Evolutionary conservation across 306 rosid species (phyloP), one percentile per base, ranked within the genome.

Genomic region (Herpetospermum pedunculosum): DNA sequence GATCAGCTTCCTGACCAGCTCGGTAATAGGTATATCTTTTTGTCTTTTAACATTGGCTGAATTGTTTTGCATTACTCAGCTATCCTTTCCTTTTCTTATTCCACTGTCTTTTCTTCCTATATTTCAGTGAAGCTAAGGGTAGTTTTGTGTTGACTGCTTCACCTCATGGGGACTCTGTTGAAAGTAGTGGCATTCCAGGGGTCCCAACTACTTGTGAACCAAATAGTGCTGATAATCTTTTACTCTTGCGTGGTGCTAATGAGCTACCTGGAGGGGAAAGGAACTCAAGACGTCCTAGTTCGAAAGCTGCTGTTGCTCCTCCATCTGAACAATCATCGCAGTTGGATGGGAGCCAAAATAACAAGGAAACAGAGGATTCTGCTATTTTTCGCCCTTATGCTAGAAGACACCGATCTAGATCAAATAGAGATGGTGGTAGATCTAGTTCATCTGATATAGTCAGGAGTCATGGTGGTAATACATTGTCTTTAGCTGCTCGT

Each of bases 101-200:
- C 46, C 54, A 18, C 75, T 46, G 48, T 74, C 55, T 68, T 74
- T 43, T 76, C 19, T 67, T 70, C 80, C 34, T 73, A 50, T 78
- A 71, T 55, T 26, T 75, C 87, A 95, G 99, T 73, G 99, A 95
- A 85, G 96, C 97, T 28, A 95, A 92, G 91, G 97, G 95, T 76
- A 95, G 97, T 88, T 88, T 89, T 84, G 97, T 91, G 29, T 86
- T 85, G 90, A 87, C 99, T 81, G 93, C 99, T 78, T 95, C 99
- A 63, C 96, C 99, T 71, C 96, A 77, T 78, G 97, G 97, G 44
- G 99, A 95, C 78, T 95, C 99, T 77, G 96, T 92, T n/a, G 97
- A 95, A 78, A 95, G 99, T 80, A 95, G 96, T 72, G 92, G 96
- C 78, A 86, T 92, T 72, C 99, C 96, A 40, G 96, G 96, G 78